Evolutionary conservation across 1,284 basidiomycete species (phyloP), one percentile per base, ranked within the genome.

Genomic region (Cryptococcus sp.): DNA sequence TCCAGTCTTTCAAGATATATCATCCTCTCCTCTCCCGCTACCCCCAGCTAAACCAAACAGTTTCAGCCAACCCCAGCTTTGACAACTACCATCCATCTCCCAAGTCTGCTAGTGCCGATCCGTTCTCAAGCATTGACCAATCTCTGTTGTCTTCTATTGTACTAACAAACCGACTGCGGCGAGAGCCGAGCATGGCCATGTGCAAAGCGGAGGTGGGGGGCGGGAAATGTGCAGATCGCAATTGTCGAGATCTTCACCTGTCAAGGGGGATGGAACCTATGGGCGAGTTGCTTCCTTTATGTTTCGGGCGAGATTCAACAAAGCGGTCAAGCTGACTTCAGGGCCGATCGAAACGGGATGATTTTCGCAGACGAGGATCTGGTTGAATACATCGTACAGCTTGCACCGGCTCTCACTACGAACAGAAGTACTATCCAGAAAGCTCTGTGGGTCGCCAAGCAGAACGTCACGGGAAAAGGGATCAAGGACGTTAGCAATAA

Each of bases 171-270:
- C 62, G 67, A 17, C 53, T 71, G 17, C 61, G 62, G 60, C 40
- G 47, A 19, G 63, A 72, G 27, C 68, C 71, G 3, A 42, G 53
- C 19, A 59, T 60, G 13, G 51, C 62, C 23, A 58, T 74, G 19
- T 77, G 75, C 44, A 53, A 54, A 19, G 70, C 69, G 20, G 75
- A 77, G 60, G 66, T 61, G 1, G 67, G 57, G 2, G 75, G 75
- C 6, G 75, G 75, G 20, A 62, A 50, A 19, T 77, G 75, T 52
- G 71, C 72, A 38, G 70, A 77, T 54, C 47, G 59, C 25, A 59
- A 39, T 11, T 77, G 75, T 52, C 46, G 54, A 25, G 70, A 68
- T 50, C 25, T 75, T 8, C 75, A 77, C 49, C 60, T 75, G 13
- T 48, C 47, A n/a, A 66, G 60, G 41, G 66, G 65, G 15, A 31